Conservation (phyloP, 2,329 filamentous ascomycete species). For the Parascedosporium putredinis region DNA sequence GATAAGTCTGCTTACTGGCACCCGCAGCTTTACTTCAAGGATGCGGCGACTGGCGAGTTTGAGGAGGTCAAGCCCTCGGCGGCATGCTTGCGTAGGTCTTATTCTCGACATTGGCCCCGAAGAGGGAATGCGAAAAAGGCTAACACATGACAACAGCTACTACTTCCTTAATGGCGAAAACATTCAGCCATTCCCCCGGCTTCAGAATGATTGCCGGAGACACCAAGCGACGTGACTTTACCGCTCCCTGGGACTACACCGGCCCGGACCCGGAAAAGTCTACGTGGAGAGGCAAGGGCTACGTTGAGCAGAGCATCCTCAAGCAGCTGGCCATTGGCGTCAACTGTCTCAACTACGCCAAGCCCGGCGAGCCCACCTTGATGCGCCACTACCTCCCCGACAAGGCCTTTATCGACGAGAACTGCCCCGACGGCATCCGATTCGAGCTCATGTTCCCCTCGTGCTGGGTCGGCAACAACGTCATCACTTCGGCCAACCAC, state of each 20-base stretch:
- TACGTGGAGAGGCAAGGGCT: conserved; percentile 52
- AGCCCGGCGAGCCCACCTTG: conserved; percentile 58
- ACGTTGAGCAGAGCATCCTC: conserved; percentile 57
- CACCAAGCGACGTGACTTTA: conserved; percentile 57
- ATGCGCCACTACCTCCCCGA: conserved; percentile 74
- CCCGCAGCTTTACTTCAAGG: conserved; percentile 67
- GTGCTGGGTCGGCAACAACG: conserved; percentile 72
- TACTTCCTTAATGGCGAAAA: conserved; percentile 64
- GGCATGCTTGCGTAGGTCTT: conserved; percentile 72
- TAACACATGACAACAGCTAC: conserved; percentile 45
- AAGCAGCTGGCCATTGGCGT: conserved; percentile 78
- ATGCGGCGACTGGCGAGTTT: conserved; percentile 50
- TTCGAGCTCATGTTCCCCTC: conserved; percentile 81
- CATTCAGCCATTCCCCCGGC: conserved; percentile 64
- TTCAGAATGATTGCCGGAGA: conserved; percentile 80
- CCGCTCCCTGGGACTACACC: conserved; percentile 54
- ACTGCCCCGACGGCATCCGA: conserved; percentile 74
- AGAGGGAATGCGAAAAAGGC: not conserved
- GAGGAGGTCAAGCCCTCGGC: conserved; percentile 64
- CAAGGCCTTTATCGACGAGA: conserved; percentile 67
- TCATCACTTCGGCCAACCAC: conserved; percentile 44
- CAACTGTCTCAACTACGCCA: conserved; percentile 82
- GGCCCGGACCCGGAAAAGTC: conserved; percentile 57
- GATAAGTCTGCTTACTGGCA: conserved; percentile 89
- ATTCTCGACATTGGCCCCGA: not conserved